Evolutionary conservation across 805 yeast species (phyloP).

Genomic region (Candida boidinii): DNA sequence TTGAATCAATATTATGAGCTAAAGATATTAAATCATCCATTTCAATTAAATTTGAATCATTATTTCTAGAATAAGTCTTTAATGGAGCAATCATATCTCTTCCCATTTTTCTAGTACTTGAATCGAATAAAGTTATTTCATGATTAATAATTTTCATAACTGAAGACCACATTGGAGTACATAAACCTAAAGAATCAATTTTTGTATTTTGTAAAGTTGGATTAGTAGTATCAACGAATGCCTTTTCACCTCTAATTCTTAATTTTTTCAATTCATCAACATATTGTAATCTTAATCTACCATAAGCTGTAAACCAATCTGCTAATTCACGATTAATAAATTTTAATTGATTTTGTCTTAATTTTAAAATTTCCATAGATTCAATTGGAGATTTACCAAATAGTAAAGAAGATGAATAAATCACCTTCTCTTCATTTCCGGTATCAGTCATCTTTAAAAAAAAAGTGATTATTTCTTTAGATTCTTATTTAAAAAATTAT

Average conservation of each 20-base stretch:
- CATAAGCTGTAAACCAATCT: slow-evolving; percentile 47
- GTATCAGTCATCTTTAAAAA: slow-evolving; percentile 1
- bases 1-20: slow-evolving; percentile 13
- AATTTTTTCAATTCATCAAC: slow-evolving; percentile 36
- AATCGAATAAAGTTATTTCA: slow-evolving; percentile 35
- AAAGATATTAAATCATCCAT: slow-evolving; percentile 26
- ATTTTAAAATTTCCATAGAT: slow-evolving; percentile 50
- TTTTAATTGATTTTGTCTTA: slow-evolving; percentile 48
- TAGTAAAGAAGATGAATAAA: slow-evolving; percentile 25
- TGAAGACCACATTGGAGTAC: slow-evolving; percentile 35
- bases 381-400: slow-evolving; percentile 42
- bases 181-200: slow-evolving; percentile 38
- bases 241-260: slow-evolving; percentile 24
- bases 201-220: slow-evolving; percentile 37
- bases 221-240: slow-evolving; percentile 27
- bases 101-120: slow-evolving; percentile 44
- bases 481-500: too few species aligned
- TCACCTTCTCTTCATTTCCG: slow-evolving; percentile 19
- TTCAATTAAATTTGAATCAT: slow-evolving; percentile 35
- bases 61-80: slow-evolving; percentile 42
- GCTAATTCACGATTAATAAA: slow-evolving; percentile 53
- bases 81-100: slow-evolving; percentile 49
- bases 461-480: neutral
- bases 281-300: slow-evolving; percentile 38
- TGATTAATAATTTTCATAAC: slow-evolving; percentile 30